Evolutionary conservation across 2,329 filamentous ascomycete species (phyloP).

Genomic region (Allantophomopsis lycopodina): DNA sequence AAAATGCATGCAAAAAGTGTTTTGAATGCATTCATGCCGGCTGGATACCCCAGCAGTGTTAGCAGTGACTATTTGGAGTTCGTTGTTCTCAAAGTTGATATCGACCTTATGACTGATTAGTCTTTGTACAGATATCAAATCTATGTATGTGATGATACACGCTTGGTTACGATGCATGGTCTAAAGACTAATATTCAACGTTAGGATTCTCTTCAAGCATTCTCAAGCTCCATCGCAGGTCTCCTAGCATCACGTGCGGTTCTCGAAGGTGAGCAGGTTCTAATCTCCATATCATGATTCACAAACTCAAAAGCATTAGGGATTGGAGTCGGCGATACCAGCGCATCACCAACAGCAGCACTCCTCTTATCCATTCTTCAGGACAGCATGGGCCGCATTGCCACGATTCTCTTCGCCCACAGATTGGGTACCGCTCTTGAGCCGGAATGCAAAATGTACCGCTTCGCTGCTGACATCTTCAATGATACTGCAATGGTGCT

Average conservation of each 20-base stretch:
- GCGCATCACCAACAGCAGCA: constrained; percentile 49
- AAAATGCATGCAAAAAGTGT: constrained; percentile 18
- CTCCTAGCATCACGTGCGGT: constrained; percentile 54
- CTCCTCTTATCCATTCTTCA: constrained; percentile 54
- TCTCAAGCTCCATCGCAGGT: constrained; percentile 49
- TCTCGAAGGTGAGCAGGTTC: constrained; percentile 35
- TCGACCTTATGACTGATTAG: constrained; percentile 2
- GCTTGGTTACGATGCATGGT: not conserved
- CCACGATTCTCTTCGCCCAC: constrained; percentile 58
- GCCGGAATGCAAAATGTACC: constrained; percentile 61
- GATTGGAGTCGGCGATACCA: constrained; percentile 53
- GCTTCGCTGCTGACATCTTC: constrained; percentile 55
- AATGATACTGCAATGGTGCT: constrained; percentile 61
- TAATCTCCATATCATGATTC: too few relatives aligned
- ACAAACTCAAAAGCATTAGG: constrained; percentile 22
- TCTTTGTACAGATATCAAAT: constrained; percentile 43
- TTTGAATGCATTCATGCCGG: constrained; percentile 50
- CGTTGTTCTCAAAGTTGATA: constrained; percentile 11
- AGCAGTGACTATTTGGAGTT: constrained; percentile 57
- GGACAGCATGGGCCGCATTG: constrained; percentile 49
- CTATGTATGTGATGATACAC: constrained; percentile 40
- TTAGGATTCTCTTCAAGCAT: constrained; percentile 49
- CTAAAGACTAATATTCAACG: too few relatives aligned
- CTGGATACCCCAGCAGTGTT: constrained; percentile 56
- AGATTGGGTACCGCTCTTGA: constrained; percentile 53